Conservation (phyloP, 441 rosid species). For the Pelargonium myrrhifolium region DNA sequence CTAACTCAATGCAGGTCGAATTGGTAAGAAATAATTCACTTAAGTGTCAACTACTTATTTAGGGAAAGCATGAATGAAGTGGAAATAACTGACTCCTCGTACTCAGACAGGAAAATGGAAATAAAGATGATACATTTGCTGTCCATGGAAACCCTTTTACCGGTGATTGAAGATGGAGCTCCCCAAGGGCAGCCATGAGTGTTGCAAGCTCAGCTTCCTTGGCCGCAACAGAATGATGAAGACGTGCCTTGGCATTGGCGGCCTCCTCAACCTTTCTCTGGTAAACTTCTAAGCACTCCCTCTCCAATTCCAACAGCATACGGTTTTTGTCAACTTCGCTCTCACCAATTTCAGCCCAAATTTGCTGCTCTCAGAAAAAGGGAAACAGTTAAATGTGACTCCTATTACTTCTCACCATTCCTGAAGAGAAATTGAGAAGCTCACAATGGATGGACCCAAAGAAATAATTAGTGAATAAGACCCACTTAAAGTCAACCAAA, state of each 20-base stretch:
- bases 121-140: no score
- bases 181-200: constrained; percentile 82
- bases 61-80: no score
- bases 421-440: not conserved
- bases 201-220: constrained; percentile 96
- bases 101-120: not conserved
- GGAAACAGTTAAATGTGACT: not conserved
- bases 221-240: constrained; percentile 87
- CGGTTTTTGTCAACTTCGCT: constrained; percentile 74
- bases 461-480: not conserved
- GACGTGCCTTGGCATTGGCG: constrained; percentile 79
- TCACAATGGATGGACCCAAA: not conserved
- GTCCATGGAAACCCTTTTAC: constrained; percentile 23
- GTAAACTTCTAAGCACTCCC: constrained; percentile 83
- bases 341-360: constrained; percentile 97
- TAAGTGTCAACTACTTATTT: no score
- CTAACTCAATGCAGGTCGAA: no score
- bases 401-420: not conserved
- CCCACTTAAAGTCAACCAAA: not conserved
- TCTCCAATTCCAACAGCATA: constrained; percentile 79
- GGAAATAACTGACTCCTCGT: not conserved
- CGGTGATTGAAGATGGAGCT: constrained; percentile 57
- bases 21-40: no score
- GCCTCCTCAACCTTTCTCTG: constrained; percentile 89
- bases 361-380: constrained; percentile 54